These are phyloP conservation scores for Lepidium africanum DNA, from an alignment of 345 rosid genomes.

Conservation along the genomic window DNA sequence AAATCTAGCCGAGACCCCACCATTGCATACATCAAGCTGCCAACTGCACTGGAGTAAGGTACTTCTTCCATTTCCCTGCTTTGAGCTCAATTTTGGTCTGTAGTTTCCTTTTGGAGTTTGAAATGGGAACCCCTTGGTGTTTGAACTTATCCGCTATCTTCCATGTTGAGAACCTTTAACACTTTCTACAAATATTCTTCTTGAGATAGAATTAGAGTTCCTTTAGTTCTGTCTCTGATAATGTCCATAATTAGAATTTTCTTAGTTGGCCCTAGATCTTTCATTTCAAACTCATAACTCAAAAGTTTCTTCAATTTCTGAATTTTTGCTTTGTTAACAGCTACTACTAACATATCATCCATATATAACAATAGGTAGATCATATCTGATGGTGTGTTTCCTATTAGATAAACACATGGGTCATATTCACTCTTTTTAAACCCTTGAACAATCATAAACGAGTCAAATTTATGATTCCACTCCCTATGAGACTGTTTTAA, in stretches of 20 bases:
- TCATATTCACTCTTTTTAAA: background rate
- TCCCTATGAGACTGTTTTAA: background rate
- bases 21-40: too few relatives aligned
- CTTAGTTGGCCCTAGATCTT: background rate
- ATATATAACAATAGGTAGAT: background rate
- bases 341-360: background rate
- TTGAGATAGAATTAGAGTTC: background rate
- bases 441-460: background rate
- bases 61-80: too few relatives aligned
- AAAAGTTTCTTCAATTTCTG: background rate
- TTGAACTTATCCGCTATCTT: too few relatives aligned
- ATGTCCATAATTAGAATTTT: background rate
- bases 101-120: too few relatives aligned
- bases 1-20: too few relatives aligned
- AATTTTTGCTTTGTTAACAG: background rate
- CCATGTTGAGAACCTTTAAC: too few relatives aligned
- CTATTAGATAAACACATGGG: background rate
- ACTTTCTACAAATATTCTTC: too few relatives aligned
- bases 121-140: too few relatives aligned
- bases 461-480: background rate
- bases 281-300: background rate
- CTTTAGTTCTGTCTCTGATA: background rate
- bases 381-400: accelerated
- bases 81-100: too few relatives aligned
- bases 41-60: too few relatives aligned